These are phyloP conservation scores for Entomophthora muscae DNA, from an alignment of 371 early-diverging fungal species.

Conservation along the genomic window DNA sequence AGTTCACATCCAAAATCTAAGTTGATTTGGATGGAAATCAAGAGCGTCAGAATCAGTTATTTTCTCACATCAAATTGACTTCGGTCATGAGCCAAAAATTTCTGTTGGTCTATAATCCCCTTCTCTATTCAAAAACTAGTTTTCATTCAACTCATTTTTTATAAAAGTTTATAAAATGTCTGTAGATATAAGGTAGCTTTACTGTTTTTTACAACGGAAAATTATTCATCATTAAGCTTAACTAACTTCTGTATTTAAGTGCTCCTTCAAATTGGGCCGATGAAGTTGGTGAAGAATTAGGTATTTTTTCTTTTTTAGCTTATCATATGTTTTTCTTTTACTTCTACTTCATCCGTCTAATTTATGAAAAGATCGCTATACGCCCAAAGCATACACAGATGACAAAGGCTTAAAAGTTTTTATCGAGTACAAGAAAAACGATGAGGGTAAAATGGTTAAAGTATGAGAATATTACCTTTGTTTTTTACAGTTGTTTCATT, in stretches of 20 bases:
- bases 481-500: background rate
- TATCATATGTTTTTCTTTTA: background rate
- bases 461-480: constrained; percentile 15
- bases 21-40: too few species aligned
- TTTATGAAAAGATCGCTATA: constrained; percentile 20
- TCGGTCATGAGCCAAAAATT: too few species aligned
- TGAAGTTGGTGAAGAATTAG: constrained; percentile 47
- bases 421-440: constrained; percentile 62
- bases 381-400: constrained; percentile 39
- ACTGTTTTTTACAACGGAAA: background rate
- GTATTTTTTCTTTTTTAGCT: constrained; percentile 10
- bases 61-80: too few species aligned
- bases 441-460: constrained; percentile 77
- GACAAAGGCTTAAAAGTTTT: constrained; percentile 71
- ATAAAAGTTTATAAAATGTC: background rate
- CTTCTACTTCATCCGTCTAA: background rate
- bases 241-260: background rate
- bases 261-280: constrained; percentile 38
- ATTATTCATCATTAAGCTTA: background rate
- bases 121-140: too few species aligned
- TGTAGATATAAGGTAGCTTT: background rate
- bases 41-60: too few species aligned
- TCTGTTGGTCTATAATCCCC: too few species aligned
- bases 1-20: too few species aligned
- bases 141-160: too few species aligned